Conservation (phyloP, 495 filamentous ascomycete genomes). For the Penicillium mononematosum region DNA sequence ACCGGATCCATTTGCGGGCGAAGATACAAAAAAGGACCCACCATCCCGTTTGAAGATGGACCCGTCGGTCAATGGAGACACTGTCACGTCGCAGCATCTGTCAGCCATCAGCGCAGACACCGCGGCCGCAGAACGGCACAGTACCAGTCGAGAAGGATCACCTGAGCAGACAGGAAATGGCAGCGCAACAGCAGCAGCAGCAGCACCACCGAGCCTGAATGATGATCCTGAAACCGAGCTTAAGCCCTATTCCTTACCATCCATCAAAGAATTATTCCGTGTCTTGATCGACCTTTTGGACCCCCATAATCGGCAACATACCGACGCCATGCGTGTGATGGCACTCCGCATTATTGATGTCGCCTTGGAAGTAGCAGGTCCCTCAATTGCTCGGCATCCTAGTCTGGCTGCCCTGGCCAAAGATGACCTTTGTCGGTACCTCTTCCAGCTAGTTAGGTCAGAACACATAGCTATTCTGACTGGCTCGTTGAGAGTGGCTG, state of each 20-base stretch:
- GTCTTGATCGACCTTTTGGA: conserved; percentile 94
- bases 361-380: conserved; percentile 91
- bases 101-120: conserved; percentile 48
- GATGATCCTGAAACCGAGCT: conserved; percentile 52
- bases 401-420: conserved; percentile 84
- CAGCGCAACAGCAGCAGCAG: conserved; percentile 46
- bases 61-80: conserved; percentile 75
- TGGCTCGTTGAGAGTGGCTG: conserved; percentile 85
- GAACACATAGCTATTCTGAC: conserved; percentile 93
- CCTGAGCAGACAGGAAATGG: conserved; percentile 41
- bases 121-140: conserved; percentile 34
- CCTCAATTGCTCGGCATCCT: conserved; percentile 91
- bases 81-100: conserved; percentile 48
- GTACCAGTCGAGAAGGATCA: conserved; percentile 35
- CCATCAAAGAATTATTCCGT: conserved; percentile 89
- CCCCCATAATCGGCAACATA: conserved; percentile 86
- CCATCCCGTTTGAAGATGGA: conserved; percentile 73
- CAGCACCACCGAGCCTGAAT: conserved; percentile 43
- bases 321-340: conserved; percentile 95
- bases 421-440: conserved; percentile 88
- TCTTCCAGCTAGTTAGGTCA: conserved; percentile 95
- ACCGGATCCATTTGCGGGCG: conserved; percentile 53
- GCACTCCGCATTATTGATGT: conserved; percentile 96
- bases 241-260: conserved; percentile 88
- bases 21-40: conserved; percentile 52